Evolutionary conservation across 106 monocot genomes (phyloP), one percentile per base, ranked within the genome.

Genomic region (Dendrobium huoshanense): DNA sequence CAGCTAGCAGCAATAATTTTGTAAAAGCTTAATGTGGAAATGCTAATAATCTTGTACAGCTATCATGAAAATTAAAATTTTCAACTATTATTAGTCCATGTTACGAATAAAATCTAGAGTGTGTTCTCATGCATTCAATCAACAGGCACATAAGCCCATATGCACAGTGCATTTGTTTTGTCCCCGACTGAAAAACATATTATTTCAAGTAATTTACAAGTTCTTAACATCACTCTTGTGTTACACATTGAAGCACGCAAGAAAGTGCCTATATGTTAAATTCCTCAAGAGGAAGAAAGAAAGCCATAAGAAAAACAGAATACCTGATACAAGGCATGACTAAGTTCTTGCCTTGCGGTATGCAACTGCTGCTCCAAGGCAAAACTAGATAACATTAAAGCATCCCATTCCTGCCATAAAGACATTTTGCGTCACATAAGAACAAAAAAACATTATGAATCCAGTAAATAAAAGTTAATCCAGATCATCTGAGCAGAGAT

Each of bases 321-420:
- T 86, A 98, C 94, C 94, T 95, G 94, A 61, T 98, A 98, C 33
- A 98, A 86, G 55, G 98, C 94, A 85, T 98, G 92, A 79, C 94
- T 98, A 22, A 98, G 89, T 72, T 98, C 98, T 83, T 98, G 94
- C 58, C 92, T 98, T 77, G 94, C 94, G 37, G 94, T 95, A 78
- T 95, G 94, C 81, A 98, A 78, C 77, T 98, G 94, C 79, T 98
- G 94, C 87, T 98, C 98, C 83, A 94, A 78, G 10, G 98, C 79
- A 85, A 91, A 98, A 91, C 88, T 94, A 33, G 94, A 98, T 27
- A 98, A 79, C 98, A 98, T 98, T 54, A 98, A 78, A 88, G 98
- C 92, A 89, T 98, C 98, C 98, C 94, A 98, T 65, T 95, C 98
- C 98, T 98, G 75, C 29, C 7, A 31, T 1, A 11, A 37, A 45